Base-by-base conservation (phyloP, 495 filamentous ascomycete species). In the Penicillium cosmopolitanum region DNA sequence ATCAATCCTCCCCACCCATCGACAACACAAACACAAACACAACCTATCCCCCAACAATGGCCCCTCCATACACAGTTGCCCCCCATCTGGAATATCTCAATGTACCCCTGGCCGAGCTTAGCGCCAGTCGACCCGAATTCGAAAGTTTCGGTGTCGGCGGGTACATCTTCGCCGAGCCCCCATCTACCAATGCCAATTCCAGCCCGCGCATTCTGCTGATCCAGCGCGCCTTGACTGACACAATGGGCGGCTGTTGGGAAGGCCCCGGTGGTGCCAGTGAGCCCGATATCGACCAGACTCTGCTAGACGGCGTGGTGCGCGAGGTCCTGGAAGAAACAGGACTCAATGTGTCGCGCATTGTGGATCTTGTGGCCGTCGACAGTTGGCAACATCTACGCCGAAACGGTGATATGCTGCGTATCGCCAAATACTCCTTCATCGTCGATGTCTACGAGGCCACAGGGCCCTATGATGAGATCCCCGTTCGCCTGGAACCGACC, bases 261-360 rank as follows among this genome's bases (percentile, higher is more conserved):
- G 68, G 82, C 1, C 85, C 85, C 2, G 84, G 86, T 2, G 86
- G 86, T 5, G 69, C 74, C 11, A 64, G 65, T 35, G 84, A 87
- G 23, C 52, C 62, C 2, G 55, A 67, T 15, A 58, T 59, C 1
- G 83, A 87, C 51, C 59, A 65, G 11, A 85, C 80, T 0, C 67
- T 89, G 15, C 73, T 88, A 0, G 78, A 83, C 48, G 78, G 78
- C 0, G 76, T 81, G 0, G 84, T 73, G 13, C 71, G 86, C 1
- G 84, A 87, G 64, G 76, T 85, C 2, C 68, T 73, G 25, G 86
- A 89, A 67, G 85, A 88, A 64, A 84, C 80, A 0, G 86, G 84
- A 3, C 60, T 88, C 50, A 68, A 73, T 46, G 78, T 84, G 1
- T 74, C 70, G 23, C 63, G 62, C 13, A 65, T 87, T 38, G 66